Evolutionary conservation across 441 rosid genomes (phyloP).

Genomic region (Gossypium trilobum): DNA sequence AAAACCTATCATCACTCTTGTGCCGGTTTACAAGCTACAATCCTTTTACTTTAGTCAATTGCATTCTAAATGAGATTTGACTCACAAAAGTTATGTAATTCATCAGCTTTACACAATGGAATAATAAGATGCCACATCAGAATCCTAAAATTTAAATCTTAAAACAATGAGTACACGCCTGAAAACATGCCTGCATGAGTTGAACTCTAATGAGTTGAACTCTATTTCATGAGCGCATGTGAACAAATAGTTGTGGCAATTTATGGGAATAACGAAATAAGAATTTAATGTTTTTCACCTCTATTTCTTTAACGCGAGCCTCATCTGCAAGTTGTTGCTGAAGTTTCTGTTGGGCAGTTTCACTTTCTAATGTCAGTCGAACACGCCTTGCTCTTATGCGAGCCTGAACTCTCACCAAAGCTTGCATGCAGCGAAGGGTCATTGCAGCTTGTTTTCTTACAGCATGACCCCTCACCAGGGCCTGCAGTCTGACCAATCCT

Average conservation of each 20-base stretch:
- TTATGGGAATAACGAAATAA: neutral
- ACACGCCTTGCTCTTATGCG: conserved; percentile 95
- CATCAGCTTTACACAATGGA: neutral
- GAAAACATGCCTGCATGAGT: neutral
- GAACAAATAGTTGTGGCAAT: neutral
- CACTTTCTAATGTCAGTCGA: conserved; percentile 81
- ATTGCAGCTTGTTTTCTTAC: conserved; percentile 99
- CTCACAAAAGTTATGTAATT: neutral
- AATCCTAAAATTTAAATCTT: conserved; percentile 1
- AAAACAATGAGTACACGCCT: neutral
- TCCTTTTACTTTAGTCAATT: neutral
- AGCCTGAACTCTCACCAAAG: conserved; percentile 96
- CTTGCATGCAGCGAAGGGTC: conserved; percentile 99
- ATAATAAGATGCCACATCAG: neutral
- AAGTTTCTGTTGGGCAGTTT: conserved; percentile 58
- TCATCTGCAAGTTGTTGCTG: conserved; percentile 79
- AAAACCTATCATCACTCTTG: neutral
- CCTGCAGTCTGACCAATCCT: conserved; percentile 97
- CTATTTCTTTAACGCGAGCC: conserved; percentile 76
- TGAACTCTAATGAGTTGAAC: neutral
- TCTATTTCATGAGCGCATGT: neutral
- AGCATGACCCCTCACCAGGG: conserved; percentile 96
- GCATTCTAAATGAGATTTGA: conserved; percentile 3
- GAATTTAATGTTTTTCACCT: conserved; percentile 33
- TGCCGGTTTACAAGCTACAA: neutral